Evolutionary conservation across 1,284 basidiomycete genomes (phyloP).

Genomic region (Pulchroboletus neoregius): DNA sequence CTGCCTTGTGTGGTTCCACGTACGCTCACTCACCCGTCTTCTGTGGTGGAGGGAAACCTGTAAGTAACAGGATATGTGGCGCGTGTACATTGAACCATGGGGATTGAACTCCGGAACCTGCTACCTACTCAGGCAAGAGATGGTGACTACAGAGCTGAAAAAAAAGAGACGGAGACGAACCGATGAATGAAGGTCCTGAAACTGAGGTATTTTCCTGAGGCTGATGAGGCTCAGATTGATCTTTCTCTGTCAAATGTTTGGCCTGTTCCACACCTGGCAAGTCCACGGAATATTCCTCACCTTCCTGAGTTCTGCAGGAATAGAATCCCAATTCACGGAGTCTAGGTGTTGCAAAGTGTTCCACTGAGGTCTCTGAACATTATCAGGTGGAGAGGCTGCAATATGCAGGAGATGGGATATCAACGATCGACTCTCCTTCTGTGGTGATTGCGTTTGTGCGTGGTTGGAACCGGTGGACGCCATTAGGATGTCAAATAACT

Average conservation of each 20-base stretch:
- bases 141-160: neutral
- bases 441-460: constrained; percentile 21
- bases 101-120: constrained; percentile 34
- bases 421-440: constrained; percentile 33
- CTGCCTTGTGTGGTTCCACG: neutral
- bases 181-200: constrained; percentile 48
- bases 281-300: constrained; percentile 23
- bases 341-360: constrained; percentile 54
- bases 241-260: constrained; percentile 44
- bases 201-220: constrained; percentile 43
- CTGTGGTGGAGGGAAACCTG: constrained; percentile 43
- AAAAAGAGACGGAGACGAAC: constrained; percentile 35
- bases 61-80: constrained; percentile 45
- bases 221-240: constrained; percentile 56
- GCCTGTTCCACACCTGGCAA: neutral
- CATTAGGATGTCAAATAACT: constrained; percentile 35
- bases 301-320: constrained; percentile 61
- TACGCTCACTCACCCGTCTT: constrained; percentile 35
- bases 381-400: constrained; percentile 53
- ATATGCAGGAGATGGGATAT: constrained; percentile 60
- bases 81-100: constrained; percentile 56
- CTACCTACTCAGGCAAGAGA: constrained; percentile 33
- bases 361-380: constrained; percentile 48
- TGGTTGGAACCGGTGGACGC: constrained; percentile 18
- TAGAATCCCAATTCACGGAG: constrained; percentile 57